phyloP scores from a whole-genome alignment of 257 asterid species.

The Echites panduratus region DNA sequence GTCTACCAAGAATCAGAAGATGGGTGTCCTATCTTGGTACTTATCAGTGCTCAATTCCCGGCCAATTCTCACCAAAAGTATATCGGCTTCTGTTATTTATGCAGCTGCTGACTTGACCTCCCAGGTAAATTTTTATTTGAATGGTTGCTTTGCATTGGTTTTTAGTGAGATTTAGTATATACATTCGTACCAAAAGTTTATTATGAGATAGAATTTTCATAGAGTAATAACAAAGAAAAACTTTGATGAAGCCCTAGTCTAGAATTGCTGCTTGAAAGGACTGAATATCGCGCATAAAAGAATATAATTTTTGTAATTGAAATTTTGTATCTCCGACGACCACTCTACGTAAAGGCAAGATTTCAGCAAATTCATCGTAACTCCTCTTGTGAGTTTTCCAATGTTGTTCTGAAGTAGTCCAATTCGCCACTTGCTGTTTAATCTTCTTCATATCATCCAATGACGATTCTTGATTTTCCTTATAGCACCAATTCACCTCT shows the following conservation, averaged over 20 bases:
- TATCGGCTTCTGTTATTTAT: slow-evolving; percentile 63
- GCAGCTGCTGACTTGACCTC: slow-evolving; percentile 81
- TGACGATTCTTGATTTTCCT: not conserved
- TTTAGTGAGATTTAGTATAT: not conserved
- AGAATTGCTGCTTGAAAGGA: too few species aligned
- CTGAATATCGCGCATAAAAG: not conserved
- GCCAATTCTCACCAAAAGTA: slow-evolving; percentile 64
- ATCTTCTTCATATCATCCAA: not conserved
- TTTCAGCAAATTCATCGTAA: not conserved
- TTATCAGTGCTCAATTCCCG: slow-evolving; percentile 62
- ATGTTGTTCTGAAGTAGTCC: not conserved
- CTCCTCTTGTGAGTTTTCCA: not conserved
- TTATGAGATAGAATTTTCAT: too few species aligned
- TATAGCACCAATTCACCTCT: not conserved
- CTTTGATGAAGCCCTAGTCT: too few species aligned
- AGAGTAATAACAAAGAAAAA: too few species aligned
- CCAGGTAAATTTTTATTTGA: slow-evolving; percentile 39
- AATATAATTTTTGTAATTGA: not conserved
- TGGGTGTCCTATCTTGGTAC: slow-evolving; percentile 66
- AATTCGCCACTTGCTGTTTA: not conserved
- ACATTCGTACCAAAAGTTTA: too few species aligned
- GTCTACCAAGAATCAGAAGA: slow-evolving; percentile 27
- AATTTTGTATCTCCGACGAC: not conserved
- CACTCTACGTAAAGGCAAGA: not conserved
- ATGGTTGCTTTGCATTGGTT: not conserved